Evolutionary conservation across 192 early-diverging fungal species (phyloP).

Genomic region (Linnemannia exigua): DNA sequence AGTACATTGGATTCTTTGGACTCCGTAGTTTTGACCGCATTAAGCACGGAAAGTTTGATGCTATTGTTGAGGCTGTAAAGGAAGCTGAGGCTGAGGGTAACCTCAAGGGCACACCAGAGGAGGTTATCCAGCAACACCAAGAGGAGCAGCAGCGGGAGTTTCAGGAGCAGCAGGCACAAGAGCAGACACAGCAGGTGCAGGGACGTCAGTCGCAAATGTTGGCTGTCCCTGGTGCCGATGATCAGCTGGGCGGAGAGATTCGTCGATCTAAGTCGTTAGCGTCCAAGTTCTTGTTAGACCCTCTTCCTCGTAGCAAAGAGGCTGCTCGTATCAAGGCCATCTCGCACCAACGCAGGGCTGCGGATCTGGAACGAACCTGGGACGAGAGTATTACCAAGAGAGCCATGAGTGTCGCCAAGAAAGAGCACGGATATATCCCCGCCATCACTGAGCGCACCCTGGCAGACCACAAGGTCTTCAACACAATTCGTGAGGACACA

Average conservation of each 20-base stretch:
- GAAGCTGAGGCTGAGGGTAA: slow-evolving; percentile 14
- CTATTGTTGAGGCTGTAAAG: slow-evolving; percentile 26
- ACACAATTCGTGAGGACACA: slow-evolving; percentile 9
- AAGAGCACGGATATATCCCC: slow-evolving; percentile 46
- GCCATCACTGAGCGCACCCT: slow-evolving; percentile 25
- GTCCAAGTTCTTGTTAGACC: slow-evolving; percentile 36
- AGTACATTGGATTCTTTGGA: slow-evolving; percentile 84
- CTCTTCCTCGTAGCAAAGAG: slow-evolving; percentile 33
- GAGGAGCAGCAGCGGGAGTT: not conserved
- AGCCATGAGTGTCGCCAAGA: slow-evolving; percentile 38
- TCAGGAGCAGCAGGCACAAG: not conserved
- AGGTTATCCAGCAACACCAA: not conserved
- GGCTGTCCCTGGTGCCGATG: not conserved
- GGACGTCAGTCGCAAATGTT: not conserved
- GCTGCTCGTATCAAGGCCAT: slow-evolving; percentile 28
- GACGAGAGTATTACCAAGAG: slow-evolving; percentile 56
- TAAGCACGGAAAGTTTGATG: slow-evolving; percentile 45
- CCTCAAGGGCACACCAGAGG: not conserved
- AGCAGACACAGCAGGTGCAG: not conserved
- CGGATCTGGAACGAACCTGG: slow-evolving; percentile 25
- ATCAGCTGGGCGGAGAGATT: slow-evolving; percentile 21
- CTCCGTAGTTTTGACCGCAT: slow-evolving; percentile 82
- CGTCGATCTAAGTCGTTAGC: slow-evolving; percentile 32
- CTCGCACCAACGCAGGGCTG: slow-evolving; percentile 10
- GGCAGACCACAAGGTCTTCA: not conserved